These are phyloP conservation scores for Cytospora leucostoma DNA, from an alignment of 2,329 filamentous ascomycete genomes.

Conservation along the genomic window DNA sequence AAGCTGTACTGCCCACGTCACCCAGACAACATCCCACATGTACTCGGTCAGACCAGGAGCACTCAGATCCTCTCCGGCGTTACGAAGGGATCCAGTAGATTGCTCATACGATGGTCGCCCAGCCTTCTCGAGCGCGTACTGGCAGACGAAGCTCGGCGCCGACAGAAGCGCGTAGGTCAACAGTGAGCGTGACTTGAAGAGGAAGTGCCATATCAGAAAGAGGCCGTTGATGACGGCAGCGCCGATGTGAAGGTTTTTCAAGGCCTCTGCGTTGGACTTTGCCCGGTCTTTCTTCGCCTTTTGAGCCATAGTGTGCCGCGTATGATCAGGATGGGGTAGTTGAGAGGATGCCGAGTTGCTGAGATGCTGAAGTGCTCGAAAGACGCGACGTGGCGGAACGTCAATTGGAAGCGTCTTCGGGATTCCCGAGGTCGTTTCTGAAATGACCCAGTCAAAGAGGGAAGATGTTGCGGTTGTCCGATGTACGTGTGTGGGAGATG, in stretches of 20 bases:
- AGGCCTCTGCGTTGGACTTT: conserved; percentile 72
- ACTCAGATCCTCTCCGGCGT: conserved; percentile 82
- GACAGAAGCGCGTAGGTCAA: conserved; percentile 73
- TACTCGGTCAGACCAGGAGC: conserved; percentile 91
- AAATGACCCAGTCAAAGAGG: too few species aligned
- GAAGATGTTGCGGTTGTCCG: too few species aligned
- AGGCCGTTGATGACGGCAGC: conserved; percentile 70
- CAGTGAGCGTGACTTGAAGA: conserved; percentile 65
- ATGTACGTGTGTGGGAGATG: too few species aligned
- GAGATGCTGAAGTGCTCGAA: background rate
- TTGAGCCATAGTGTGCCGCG: conserved; percentile 52
- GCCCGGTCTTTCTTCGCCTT: conserved; percentile 69
- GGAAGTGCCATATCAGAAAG: conserved; percentile 72
- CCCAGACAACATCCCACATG: conserved; percentile 96
- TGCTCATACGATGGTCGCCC: conserved; percentile 75
- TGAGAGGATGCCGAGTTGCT: conserved; percentile 8
- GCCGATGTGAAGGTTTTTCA: conserved; percentile 81
- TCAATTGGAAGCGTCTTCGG: too few species aligned
- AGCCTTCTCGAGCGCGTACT: conserved; percentile 82
- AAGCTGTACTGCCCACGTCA: conserved; percentile 79
- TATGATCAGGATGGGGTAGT: background rate
- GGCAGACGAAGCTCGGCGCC: conserved; percentile 72
- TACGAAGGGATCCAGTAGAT: conserved; percentile 66
- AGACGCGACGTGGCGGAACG: too few species aligned
- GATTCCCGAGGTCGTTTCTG: too few species aligned